Evolutionary conservation across 345 rosid genomes (phyloP).

Genomic region (Euphorbia lathyris): DNA sequence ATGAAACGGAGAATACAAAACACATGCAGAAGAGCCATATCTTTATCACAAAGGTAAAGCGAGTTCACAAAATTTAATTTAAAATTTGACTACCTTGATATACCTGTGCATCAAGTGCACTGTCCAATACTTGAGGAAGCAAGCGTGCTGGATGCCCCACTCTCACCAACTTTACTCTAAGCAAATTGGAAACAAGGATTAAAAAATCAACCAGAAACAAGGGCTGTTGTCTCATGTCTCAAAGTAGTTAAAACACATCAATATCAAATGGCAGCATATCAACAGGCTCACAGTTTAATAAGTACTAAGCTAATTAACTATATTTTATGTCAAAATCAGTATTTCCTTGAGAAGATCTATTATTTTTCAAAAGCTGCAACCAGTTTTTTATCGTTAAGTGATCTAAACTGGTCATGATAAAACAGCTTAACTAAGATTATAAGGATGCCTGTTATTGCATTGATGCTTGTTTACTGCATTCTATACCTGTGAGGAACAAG

Average conservation of each 20-base stretch:
- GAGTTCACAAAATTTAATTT: background rate
- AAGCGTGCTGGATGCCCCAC: slow-evolving; percentile 95
- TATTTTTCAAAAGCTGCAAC: background rate
- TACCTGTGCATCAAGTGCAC: slow-evolving; percentile 94
- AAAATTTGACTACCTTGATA: slow-evolving; percentile 2
- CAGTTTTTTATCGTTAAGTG: background rate
- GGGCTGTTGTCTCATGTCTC: background rate
- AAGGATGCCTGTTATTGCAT: background rate
- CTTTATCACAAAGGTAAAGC: slow-evolving; percentile 9
- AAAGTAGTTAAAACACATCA: background rate
- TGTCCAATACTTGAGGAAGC: slow-evolving; percentile 86
- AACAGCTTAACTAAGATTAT: slow-evolving; percentile 7
- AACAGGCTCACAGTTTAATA: background rate
- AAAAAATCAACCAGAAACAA: slow-evolving; percentile 1
- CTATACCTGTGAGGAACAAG: slow-evolving; percentile 79
- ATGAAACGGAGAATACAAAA: background rate
- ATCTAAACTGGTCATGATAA: background rate
- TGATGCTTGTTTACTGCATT: background rate
- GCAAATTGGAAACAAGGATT: slow-evolving; percentile 6
- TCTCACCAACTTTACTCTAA: slow-evolving; percentile 81
- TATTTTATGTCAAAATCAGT: background rate
- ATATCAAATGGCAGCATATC: background rate
- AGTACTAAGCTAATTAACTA: background rate
- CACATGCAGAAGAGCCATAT: background rate
- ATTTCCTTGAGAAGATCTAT: background rate